Evolutionary conservation across 1,284 basidiomycete genomes (phyloP).

Genomic region (Ganoderma lingzhi): DNA sequence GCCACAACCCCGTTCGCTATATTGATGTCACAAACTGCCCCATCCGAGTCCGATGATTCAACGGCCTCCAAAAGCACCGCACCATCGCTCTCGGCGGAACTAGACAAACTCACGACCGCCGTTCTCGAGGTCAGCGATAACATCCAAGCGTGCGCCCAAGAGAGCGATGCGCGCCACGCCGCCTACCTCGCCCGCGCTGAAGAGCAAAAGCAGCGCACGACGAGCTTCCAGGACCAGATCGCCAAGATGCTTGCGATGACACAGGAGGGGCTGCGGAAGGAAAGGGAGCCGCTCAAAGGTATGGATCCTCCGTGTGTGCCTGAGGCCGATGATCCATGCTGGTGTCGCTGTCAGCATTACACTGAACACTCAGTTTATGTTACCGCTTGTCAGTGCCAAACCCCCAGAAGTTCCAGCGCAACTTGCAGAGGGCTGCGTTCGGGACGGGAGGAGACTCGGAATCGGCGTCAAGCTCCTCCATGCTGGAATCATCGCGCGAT

Average conservation of each 20-base stretch:
- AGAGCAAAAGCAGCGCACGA: constrained; percentile 12
- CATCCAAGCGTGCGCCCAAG: constrained; percentile 18
- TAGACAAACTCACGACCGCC: constrained; percentile 25
- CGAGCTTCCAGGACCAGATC: constrained; percentile 23
- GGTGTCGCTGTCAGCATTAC: not conserved
- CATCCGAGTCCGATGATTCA: not conserved
- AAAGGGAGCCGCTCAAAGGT: constrained; percentile 20
- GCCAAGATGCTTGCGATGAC: constrained; percentile 27
- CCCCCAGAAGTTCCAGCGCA: constrained; percentile 20
- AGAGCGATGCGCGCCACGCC: constrained; percentile 22
- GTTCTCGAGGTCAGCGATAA: constrained; percentile 25
- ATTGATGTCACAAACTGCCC: not conserved
- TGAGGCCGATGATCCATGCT: not conserved
- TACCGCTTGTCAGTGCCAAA: constrained; percentile 5
- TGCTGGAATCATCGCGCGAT: constrained; percentile 21
- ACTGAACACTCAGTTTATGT: not conserved
- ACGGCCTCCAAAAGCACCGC: not conserved
- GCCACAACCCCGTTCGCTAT: not conserved
- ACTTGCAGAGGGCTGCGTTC: constrained; percentile 27
- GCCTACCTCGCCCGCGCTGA: constrained; percentile 12
- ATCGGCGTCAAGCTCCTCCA: constrained; percentile 29
- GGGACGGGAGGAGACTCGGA: constrained; percentile 26
- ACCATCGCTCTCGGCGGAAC: constrained; percentile 20
- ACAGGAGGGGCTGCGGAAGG: constrained; percentile 18
- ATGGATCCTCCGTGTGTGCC: not conserved